Evolutionary conservation across 2,329 filamentous ascomycete genomes (phyloP), one percentile per base, ranked within the genome.

Genomic region (Claviceps purpurea): DNA sequence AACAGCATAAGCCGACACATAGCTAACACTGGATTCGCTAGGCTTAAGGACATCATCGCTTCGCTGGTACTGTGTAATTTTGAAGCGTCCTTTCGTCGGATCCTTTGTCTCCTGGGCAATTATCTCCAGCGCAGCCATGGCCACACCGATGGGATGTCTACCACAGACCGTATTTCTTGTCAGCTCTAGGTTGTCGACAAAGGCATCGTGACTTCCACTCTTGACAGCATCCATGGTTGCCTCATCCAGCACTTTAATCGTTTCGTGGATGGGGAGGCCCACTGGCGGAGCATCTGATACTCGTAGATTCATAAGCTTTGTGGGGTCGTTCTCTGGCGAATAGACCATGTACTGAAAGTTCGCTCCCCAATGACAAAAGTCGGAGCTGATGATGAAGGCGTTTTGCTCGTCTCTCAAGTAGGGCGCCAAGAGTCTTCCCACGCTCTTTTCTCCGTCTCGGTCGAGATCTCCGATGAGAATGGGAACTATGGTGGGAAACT

Each of bases 331-430:
- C 61, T 57, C 73, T 52, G 55, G 76, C 54, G 54, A 76, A 65
- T 96, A 95, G 54, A 85, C 85, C 30, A 82, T 87, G 67, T 97
- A 98, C 52, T 48, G 49, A 67, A 96, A 98, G 48, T 88, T 77
- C 0, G 73, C 60, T 11, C 93, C 93, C 93, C 93, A 98, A 68
- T 98, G 93, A 57, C 91, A 96, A 66, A 98, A 98, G 66, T 98
- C 93, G 1, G 89, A 95, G 65, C 87, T 93, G 56, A 97, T 78
- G 55, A 98, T 78, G 64, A 97, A 96, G 1, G 84, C 81, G 55
- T 87, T 94, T 13, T 76, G 71, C 0, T 84, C 79, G 59, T 95
- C 85, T 38, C 75, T 73, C 6, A 98, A 70, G 64, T 93, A 95
- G 0, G 85, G 83, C 1, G 86, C 79, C 7, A 98, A 73, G n/a